Conservation (phyloP, 176 grass and related monocot genomes). For the Cenchrus fungigraminus region DNA sequence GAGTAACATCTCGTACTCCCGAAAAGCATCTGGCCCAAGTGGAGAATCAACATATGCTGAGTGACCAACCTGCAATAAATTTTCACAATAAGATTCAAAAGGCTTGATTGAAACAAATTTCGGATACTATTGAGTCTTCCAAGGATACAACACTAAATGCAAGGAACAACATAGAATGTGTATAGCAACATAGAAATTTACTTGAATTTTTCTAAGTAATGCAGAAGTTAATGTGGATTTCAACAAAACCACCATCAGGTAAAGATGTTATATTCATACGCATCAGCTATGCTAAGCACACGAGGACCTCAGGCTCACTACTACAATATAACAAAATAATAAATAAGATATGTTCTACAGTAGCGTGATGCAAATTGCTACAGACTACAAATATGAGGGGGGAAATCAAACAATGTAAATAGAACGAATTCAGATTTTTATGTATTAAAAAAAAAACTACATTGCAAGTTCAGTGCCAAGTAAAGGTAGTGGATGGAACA, state of each 20-base stretch:
- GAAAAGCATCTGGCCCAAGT: conserved; percentile 93
- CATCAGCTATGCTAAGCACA: conserved; percentile 6
- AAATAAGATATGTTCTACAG: background rate
- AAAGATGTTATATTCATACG: background rate
- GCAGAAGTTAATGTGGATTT: conserved; percentile 6
- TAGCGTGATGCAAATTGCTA: conserved; percentile 14
- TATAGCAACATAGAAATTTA: conserved; percentile 24
- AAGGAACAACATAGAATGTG: background rate
- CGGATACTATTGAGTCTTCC: background rate
- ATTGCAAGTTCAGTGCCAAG: background rate
- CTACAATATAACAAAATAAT: background rate
- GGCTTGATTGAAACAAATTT: background rate
- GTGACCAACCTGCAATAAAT: conserved; percentile 74
- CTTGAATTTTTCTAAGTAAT: background rate
- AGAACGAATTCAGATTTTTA: background rate
- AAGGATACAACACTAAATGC: background rate
- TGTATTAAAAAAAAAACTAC: background rate
- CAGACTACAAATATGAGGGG: background rate
- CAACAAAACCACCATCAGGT: conserved; percentile 10
- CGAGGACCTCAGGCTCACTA: background rate
- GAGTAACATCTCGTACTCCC: conserved; percentile 86
- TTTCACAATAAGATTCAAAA: conserved; percentile 28
- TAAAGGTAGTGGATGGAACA: background rate
- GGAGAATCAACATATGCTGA: conserved; percentile 82
- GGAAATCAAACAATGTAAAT: conserved; percentile 4